Percentiles rank a stretch among this genome's conserved stretches.
These are phyloP conservation scores for Picea abies DNA, from an alignment of 83 land plant species.

Conservation along the genomic window DNA sequence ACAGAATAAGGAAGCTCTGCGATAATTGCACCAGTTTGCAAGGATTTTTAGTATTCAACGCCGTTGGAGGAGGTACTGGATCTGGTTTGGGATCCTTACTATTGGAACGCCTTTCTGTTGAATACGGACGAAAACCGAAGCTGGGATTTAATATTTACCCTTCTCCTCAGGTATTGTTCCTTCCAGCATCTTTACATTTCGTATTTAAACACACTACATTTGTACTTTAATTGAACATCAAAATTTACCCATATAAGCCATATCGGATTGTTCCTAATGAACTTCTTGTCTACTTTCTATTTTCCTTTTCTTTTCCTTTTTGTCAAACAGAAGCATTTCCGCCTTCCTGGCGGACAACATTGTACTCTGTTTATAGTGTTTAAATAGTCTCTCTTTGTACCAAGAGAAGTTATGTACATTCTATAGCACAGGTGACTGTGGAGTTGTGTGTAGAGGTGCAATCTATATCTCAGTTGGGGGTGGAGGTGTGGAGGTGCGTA, in stretches of 20 bases:
- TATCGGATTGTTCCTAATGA: not conserved
- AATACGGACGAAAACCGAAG: conserved; percentile 17
- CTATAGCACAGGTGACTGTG: no score
- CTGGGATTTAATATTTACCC: conserved; percentile 45
- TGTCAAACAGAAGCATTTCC: not conserved
- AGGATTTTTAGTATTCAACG: conserved; percentile 42
- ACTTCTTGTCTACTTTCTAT: not conserved
- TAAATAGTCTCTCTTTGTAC: not conserved
- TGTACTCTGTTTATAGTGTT: not conserved
- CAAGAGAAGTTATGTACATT: no score
- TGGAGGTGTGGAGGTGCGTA: no score
- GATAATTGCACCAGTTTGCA: conserved; percentile 73
- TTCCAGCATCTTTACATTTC: not conserved
- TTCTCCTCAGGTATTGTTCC: conserved; percentile 43
- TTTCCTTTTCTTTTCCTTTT: not conserved
- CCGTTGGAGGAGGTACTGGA: conserved; percentile 34
- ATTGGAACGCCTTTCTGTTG: conserved; percentile 33
- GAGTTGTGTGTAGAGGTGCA: no score
- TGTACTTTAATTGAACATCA: not conserved
- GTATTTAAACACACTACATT: not conserved
- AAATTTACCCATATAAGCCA: not conserved
- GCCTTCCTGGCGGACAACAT: not conserved
- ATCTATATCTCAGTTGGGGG: no score
- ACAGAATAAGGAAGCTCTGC: conserved; percentile 52
- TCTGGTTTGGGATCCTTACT: conserved; percentile 43